Base-by-base conservation (phyloP, 768 basidiomycete genomes). In the Mycena olivaceomarginata region DNA sequence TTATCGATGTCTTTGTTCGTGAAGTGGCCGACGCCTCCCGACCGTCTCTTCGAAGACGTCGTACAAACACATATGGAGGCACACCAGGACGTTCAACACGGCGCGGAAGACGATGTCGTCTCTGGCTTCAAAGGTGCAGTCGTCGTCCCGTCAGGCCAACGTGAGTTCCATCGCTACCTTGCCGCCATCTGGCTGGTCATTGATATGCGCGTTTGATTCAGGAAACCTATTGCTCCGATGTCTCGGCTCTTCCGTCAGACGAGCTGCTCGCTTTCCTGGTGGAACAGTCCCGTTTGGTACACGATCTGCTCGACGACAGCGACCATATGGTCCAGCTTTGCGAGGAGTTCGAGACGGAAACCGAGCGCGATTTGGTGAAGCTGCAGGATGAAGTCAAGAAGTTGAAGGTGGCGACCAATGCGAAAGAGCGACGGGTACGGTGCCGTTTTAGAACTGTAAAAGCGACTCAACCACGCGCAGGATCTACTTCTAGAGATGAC, bases 11-110 rank as follows among this genome's bases (percentile, higher is more conserved):
- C 7, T n/a, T 18, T 37, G 2, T 40, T 12, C 1, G 18, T 22
- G 11, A 56, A 79, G 77, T 31, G 77, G 77, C 9, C 59, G 53
- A 18, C 56, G 67, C 37, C 77, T 79, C 20, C 77, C 77, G 5
- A 68, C 77, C 31, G 74, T 79, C 5, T 79, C 77, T 10, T 7
- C 70, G 20, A 79, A 73, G 45, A 75, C 77, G 15, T 79, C 77
- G 31, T 79, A 79, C 66, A 75, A 71, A 56, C 62, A 73, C 53
- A 79, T 79, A 25, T 79, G 71, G 70, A 68, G 40, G 43, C 74
- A 75, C 70, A 70, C 74, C 13, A 70, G 59, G 37, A 53, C 63
- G 65, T 75, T 79, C 56, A 60, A 75, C 39, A 37, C 43, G 67
- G 56, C 73, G 63, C 70, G 77, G 2, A 65, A 22, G 41, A 63